Evolutionary conservation across 192 early-diverging fungal genomes (phyloP).

Genomic region (Gaertneriomyces sp.): DNA sequence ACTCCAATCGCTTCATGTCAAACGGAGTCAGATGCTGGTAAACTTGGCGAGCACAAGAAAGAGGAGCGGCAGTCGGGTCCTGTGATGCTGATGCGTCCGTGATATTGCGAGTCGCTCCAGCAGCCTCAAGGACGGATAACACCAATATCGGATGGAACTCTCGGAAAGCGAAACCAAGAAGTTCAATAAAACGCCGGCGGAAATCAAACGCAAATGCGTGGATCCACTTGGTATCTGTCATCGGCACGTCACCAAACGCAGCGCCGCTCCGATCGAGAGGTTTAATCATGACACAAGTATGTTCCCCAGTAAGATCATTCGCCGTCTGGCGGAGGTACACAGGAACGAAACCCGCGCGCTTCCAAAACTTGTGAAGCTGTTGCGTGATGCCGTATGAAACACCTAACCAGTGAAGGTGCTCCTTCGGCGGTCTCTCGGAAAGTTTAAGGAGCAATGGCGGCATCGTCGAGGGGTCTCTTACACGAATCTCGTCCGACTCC

Average conservation of each 20-base stretch:
- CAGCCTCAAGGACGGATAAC: conserved; percentile 78
- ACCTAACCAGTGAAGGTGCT: conserved; percentile 89
- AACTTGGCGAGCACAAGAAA: conserved; percentile 31
- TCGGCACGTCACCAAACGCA: conserved; percentile 39
- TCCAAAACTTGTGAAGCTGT: conserved; percentile 94
- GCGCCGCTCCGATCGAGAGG: conserved; percentile 52
- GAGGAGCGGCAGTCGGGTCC: conserved; percentile 4
- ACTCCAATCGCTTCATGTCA: conserved; percentile 93
- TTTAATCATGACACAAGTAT: conserved; percentile 96
- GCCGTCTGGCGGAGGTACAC: conserved; percentile 95
- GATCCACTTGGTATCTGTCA: conserved; percentile 63
- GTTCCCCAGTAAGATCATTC: conserved; percentile 97
- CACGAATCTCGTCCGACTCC: conserved; percentile 69
- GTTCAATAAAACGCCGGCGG: conserved; percentile 78
- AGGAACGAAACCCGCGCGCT: conserved; percentile 80
- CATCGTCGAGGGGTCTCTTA: conserved; percentile 86
- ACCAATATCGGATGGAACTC: conserved; percentile 77
- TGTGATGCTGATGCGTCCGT: conserved; percentile 7
- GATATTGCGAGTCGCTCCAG: conserved; percentile 34
- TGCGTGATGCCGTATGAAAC: conserved; percentile 92
- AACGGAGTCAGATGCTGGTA: conserved; percentile 63
- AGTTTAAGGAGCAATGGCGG: conserved; percentile 87
- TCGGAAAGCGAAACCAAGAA: conserved; percentile 85
- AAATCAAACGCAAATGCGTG: conserved; percentile 89
- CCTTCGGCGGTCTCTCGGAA: conserved; percentile 66